These are phyloP conservation scores for Rutstroemia sp. DNA, from an alignment of 2,329 filamentous ascomycete species.

Conservation along the genomic window DNA sequence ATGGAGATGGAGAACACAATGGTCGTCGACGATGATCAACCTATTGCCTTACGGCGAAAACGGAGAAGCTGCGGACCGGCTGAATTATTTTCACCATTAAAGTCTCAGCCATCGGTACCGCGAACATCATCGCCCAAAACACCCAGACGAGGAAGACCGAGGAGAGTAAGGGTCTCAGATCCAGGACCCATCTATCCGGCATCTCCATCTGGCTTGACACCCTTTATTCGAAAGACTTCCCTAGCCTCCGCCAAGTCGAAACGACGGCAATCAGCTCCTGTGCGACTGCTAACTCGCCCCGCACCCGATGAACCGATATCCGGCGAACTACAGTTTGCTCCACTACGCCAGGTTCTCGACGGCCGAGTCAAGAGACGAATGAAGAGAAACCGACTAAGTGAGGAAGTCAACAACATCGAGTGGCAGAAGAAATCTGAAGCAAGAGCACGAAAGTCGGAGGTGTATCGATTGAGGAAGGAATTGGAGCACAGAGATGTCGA, in stretches of 20 bases:
- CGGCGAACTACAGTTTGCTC: slow-evolving; percentile 38
- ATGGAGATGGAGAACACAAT: slow-evolving; percentile 19
- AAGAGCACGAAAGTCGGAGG: slow-evolving; percentile 37
- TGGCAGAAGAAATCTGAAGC: slow-evolving; percentile 38
- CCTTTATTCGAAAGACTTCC: slow-evolving; percentile 46
- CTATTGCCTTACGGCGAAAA: slow-evolving; percentile 48
- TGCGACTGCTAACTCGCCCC: slow-evolving; percentile 18
- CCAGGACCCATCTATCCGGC: slow-evolving; percentile 36
- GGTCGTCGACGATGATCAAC: slow-evolving; percentile 36
- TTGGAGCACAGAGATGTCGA: slow-evolving; percentile 31
- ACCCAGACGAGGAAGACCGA: slow-evolving; percentile 26
- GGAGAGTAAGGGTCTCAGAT: slow-evolving; percentile 53
- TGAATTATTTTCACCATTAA: slow-evolving; percentile 12
- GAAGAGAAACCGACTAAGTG: slow-evolving; percentile 48
- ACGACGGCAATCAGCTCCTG: slow-evolving; percentile 41
- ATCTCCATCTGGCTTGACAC: slow-evolving; percentile 47
- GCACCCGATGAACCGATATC: slow-evolving; percentile 25
- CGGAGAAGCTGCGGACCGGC: slow-evolving; percentile 36
- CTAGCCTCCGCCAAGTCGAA: slow-evolving; percentile 34
- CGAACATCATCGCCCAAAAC: slow-evolving; percentile 28
- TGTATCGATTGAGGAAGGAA: slow-evolving; percentile 41
- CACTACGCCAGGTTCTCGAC: slow-evolving; percentile 48
- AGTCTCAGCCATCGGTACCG: slow-evolving; percentile 16
- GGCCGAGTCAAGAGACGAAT: slow-evolving; percentile 50
- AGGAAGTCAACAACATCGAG: slow-evolving; percentile 48